A percentile compares a stretch with the other conserved stretches of the same genome.
phyloP scores from a whole-genome alignment of 1,284 basidiomycete species.

The Puccinia novopanici region DNA sequence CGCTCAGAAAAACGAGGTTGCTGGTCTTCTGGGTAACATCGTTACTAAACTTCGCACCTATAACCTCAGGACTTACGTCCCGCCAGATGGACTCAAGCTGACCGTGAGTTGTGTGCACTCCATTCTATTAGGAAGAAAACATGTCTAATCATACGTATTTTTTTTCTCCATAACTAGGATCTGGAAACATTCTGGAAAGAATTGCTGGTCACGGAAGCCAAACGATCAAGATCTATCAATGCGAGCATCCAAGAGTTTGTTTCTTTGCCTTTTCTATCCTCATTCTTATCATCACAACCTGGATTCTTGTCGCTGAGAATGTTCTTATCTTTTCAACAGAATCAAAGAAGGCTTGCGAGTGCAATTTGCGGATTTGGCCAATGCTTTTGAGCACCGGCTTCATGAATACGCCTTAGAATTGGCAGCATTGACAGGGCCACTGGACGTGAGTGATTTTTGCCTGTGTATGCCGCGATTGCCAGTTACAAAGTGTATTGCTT shows the following conservation, averaged over 20 bases:
- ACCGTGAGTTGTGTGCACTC: slow-evolving; percentile 61
- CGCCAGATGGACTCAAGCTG: slow-evolving; percentile 71
- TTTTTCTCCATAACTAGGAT: slow-evolving; percentile 62
- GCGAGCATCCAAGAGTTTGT: slow-evolving; percentile 83
- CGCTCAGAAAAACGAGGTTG: slow-evolving; percentile 82
- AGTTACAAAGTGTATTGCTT: too few relatives aligned
- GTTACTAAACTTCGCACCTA: slow-evolving; percentile 94
- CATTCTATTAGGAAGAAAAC: neutral
- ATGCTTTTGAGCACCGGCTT: slow-evolving; percentile 75
- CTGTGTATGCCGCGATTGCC: too few relatives aligned
- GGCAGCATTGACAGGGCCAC: slow-evolving; percentile 72
- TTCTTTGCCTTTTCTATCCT: slow-evolving; percentile 49
- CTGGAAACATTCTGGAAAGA: slow-evolving; percentile 77
- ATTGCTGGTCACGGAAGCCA: slow-evolving; percentile 74
- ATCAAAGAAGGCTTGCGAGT: slow-evolving; percentile 85
- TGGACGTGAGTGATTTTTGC: slow-evolving; percentile 66
- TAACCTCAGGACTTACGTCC: slow-evolving; percentile 76
- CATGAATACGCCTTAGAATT: slow-evolving; percentile 74
- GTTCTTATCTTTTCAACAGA: slow-evolving; percentile 61
- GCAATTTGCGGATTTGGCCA: slow-evolving; percentile 79
- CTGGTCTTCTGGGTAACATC: slow-evolving; percentile 85
- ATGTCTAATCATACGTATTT: neutral
- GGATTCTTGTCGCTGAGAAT: neutral
- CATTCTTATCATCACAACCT: neutral
- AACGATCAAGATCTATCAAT: slow-evolving; percentile 79